A percentile compares a stretch with the other conserved stretches of the same genome.
phyloP scores from a whole-genome alignment of 2,329 filamentous ascomycete genomes.

The Sporothrix phasma region DNA sequence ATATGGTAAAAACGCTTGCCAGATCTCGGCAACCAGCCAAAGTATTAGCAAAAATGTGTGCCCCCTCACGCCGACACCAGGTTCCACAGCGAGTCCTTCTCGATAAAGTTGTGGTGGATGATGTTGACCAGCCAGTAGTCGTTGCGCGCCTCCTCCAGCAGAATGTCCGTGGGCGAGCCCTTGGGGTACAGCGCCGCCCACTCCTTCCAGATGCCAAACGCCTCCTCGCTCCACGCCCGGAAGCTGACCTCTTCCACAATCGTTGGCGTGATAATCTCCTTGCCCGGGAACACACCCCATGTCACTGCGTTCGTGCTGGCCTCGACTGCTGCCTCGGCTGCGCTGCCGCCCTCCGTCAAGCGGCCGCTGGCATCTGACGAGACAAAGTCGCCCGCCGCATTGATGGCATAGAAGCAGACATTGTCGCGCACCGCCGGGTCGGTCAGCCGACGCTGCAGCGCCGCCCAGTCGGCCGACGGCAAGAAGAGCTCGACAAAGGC shows the following conservation, averaged over 20 bases:
- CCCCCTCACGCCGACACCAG: conserved; percentile 33
- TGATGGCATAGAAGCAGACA: conserved; percentile 82
- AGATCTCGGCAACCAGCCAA: not conserved
- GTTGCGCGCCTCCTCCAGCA: conserved; percentile 57
- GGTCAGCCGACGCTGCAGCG: conserved; percentile 50
- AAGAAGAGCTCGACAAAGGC: conserved; percentile 97
- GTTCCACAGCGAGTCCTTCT: conserved; percentile 63
- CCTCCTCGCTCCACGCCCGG: conserved; percentile 92
- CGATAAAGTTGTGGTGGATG: conserved; percentile 70
- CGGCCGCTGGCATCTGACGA: conserved; percentile 48
- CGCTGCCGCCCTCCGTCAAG: conserved; percentile 21
- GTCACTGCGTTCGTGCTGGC: conserved; percentile 83
- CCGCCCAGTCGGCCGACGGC: conserved; percentile 59
- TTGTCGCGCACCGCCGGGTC: conserved; percentile 48
- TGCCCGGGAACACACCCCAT: conserved; percentile 97
- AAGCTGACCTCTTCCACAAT: conserved; percentile 98
- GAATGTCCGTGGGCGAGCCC: conserved; percentile 57
- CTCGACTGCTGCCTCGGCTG: conserved; percentile 23
- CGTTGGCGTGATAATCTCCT: conserved; percentile 96
- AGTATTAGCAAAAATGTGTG: not conserved
- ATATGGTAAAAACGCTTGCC: not conserved
- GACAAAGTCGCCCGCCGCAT: conserved; percentile 65
- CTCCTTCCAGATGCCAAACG: conserved; percentile 89
- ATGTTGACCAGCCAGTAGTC: conserved; percentile 87
- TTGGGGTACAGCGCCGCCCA: conserved; percentile 85